Percentiles rank a stretch among this genome's conserved stretches.
Conservation (phyloP, 1,284 basidiomycete genomes). For the Crepidotus sp. region DNA sequence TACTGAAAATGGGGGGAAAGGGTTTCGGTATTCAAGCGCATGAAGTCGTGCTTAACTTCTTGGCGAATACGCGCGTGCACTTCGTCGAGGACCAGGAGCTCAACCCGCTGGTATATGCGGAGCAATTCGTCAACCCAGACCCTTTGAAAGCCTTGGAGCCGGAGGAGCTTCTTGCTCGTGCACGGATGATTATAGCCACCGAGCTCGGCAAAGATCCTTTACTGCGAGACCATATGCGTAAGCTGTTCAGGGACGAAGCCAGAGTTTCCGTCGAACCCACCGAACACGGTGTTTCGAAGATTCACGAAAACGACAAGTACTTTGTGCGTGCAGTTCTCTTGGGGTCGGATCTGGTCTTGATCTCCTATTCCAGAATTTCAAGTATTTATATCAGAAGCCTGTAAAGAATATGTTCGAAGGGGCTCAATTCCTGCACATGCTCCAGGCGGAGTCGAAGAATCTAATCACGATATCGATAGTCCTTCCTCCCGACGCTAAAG, state of each 20-base stretch:
- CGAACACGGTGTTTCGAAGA: slow-evolving; percentile 84
- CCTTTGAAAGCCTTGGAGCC: slow-evolving; percentile 44
- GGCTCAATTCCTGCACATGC: slow-evolving; percentile 85
- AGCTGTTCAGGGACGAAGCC: slow-evolving; percentile 71
- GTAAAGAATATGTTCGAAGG: slow-evolving; percentile 63
- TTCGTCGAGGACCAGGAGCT: slow-evolving; percentile 76
- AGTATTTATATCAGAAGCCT: slow-evolving; percentile 85
- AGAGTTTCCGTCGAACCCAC: slow-evolving; percentile 83
- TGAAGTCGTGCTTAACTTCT: slow-evolving; percentile 76
- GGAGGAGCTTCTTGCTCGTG: slow-evolving; percentile 62
- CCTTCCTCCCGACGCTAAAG: slow-evolving; percentile 55
- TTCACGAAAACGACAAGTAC: slow-evolving; percentile 84
- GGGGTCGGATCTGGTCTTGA: not conserved
- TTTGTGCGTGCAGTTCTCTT: slow-evolving; percentile 52
- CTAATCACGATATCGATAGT: slow-evolving; percentile 74
- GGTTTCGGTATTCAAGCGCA: slow-evolving; percentile 74
- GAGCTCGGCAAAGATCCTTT: slow-evolving; percentile 93
- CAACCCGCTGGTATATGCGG: slow-evolving; percentile 64
- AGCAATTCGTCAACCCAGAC: slow-evolving; percentile 69
- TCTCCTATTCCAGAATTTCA: slow-evolving; percentile 67
- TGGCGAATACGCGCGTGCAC: slow-evolving; percentile 47
- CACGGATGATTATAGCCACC: slow-evolving; percentile 80
- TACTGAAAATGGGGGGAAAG: slow-evolving; percentile 28
- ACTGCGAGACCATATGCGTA: slow-evolving; percentile 74
- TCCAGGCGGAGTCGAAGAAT: slow-evolving; percentile 84